Conservation (phyloP, 2,329 filamentous ascomycete genomes). For the Aspergillus candidus region DNA sequence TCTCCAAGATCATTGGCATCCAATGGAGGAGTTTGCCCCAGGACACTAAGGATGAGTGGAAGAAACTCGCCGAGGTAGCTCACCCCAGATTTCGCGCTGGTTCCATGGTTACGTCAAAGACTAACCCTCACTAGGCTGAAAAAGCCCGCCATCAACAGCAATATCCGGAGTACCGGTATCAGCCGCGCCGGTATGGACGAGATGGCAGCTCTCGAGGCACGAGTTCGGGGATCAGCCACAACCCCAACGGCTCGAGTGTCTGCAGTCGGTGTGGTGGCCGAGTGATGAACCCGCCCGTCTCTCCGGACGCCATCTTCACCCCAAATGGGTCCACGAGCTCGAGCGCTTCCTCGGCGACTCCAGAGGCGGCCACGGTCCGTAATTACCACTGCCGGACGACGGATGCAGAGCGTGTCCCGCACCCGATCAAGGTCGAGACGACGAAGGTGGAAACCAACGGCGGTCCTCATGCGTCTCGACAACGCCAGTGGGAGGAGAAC, state of each 20-base stretch:
- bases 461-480: slow-evolving; percentile 19
- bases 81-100: not conserved
- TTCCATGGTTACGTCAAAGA: not conserved
- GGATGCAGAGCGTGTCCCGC: slow-evolving; percentile 18
- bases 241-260: slow-evolving; percentile 31
- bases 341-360: slow-evolving; percentile 26
- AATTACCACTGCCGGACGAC: slow-evolving; percentile 20
- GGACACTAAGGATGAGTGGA: slow-evolving; percentile 78
- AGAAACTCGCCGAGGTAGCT: slow-evolving; percentile 70
- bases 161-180: slow-evolving; percentile 92
- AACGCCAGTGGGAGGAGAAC: slow-evolving; percentile 26
- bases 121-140: slow-evolving; percentile 56
- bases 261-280: slow-evolving; percentile 43
- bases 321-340: slow-evolving; percentile 29
- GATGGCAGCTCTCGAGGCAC: slow-evolving; percentile 40
- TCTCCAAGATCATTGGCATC: slow-evolving; percentile 93
- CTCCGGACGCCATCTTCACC: slow-evolving; percentile 37
- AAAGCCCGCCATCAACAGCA: slow-evolving; percentile 82
- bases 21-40: slow-evolving; percentile 77
- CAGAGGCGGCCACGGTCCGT: slow-evolving; percentile 20
- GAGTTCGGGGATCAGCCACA: slow-evolving; percentile 31
- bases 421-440: slow-evolving; percentile 20
- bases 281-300: slow-evolving; percentile 42
- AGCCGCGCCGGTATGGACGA: slow-evolving; percentile 66
- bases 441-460: slow-evolving; percentile 19